Conservation (phyloP, 495 filamentous ascomycete genomes). For the Xylaria telfairii region DNA sequence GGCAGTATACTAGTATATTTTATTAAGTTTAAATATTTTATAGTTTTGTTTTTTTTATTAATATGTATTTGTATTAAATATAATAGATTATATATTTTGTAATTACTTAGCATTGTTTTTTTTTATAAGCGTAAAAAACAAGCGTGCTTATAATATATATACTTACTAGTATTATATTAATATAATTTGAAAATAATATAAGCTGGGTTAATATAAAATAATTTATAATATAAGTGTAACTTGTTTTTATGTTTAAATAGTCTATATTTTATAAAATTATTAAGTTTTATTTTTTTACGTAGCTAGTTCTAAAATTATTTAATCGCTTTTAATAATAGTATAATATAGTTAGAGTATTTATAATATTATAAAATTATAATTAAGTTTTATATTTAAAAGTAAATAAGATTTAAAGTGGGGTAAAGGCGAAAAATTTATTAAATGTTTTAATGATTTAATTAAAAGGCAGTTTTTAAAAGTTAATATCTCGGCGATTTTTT, state of each 20-base stretch:
- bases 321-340: constrained; percentile 2
- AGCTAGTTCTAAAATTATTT: neutral
- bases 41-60: neutral
- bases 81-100: neutral
- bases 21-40: neutral
- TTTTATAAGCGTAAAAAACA: neutral
- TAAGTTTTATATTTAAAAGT: too few relatives aligned
- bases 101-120: neutral
- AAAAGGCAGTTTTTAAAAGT: too few relatives aligned
- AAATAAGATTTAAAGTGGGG: too few relatives aligned
- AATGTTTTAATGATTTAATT: too few relatives aligned
- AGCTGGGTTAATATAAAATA: neutral
- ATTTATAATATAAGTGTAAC: constrained; percentile 1
- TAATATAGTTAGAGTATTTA: neutral
- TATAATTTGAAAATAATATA: neutral
- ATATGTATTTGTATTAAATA: neutral
- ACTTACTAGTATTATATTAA: too few relatives aligned
- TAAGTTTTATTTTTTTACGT: neutral
- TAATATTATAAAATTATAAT: neutral
- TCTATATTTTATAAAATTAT: constrained; percentile 5
- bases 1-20: neutral
- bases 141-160: neutral
- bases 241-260: neutral
- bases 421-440: too few relatives aligned
- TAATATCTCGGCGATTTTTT: too few relatives aligned